Conservation (phyloP, 805 yeast genomes). For the Zygosaccharomyces gambellarensis region DNA sequence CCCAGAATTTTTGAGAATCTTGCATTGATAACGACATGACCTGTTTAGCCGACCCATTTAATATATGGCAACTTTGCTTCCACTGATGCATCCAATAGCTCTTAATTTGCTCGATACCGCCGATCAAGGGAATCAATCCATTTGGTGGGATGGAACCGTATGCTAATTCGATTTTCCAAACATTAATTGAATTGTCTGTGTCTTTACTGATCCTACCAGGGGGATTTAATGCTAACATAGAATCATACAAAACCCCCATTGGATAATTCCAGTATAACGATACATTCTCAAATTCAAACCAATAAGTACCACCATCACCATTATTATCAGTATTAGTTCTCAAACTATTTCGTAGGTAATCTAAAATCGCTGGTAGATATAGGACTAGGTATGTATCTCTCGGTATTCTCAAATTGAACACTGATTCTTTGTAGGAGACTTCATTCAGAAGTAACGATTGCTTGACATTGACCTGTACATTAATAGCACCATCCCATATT, state of each 20-base stretch:
- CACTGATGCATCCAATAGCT: constrained; percentile 69
- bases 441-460: constrained; percentile 17
- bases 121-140: constrained; percentile 41
- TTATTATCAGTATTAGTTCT: constrained; percentile 25
- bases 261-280: constrained; percentile 79
- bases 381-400: constrained; percentile 54
- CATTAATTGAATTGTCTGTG: constrained; percentile 21
- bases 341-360: constrained; percentile 37
- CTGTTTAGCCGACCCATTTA: constrained; percentile 71
- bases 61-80: constrained; percentile 74
- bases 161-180: constrained; percentile 48
- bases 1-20: constrained; percentile 57
- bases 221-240: constrained; percentile 40
- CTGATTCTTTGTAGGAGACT: constrained; percentile 13
- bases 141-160: constrained; percentile 40
- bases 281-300: constrained; percentile 63
- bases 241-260: constrained; percentile 61
- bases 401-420: constrained; percentile 25
- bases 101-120: constrained; percentile 31
- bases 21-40: constrained; percentile 72
- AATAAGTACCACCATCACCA: constrained; percentile 36
- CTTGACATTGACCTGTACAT: constrained; percentile 38
- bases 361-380: constrained; percentile 36
- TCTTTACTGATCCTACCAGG: constrained; percentile 11
- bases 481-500: constrained; percentile 54